A percentile compares a stretch with the other conserved stretches of the same genome.
phyloP scores from a whole-genome alignment of 495 filamentous ascomycete genomes.

The Hyphodiscus hymeniophilus region DNA sequence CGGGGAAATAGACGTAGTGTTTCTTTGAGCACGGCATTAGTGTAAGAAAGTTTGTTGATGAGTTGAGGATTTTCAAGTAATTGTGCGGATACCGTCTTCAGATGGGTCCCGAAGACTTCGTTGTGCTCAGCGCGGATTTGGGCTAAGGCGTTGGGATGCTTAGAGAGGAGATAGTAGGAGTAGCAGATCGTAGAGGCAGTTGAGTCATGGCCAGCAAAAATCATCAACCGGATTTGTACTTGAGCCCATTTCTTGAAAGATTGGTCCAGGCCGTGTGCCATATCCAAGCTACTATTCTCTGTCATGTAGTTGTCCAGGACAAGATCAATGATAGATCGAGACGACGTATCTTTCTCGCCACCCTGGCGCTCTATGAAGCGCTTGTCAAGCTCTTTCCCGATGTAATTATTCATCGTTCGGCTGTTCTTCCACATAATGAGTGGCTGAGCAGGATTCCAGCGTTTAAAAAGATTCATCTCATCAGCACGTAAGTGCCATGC shows the following conservation, averaged over 20 bases:
- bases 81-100: slow-evolving; percentile 11
- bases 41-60: slow-evolving; percentile 35
- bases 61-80: slow-evolving; percentile 25
- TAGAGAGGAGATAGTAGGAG: slow-evolving; percentile 25
- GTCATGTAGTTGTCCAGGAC: slow-evolving; percentile 26
- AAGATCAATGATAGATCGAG: slow-evolving; percentile 27
- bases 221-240: slow-evolving; percentile 26
- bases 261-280: slow-evolving; percentile 12
- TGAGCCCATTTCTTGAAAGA: slow-evolving; percentile 22
- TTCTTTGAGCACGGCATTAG: slow-evolving; percentile 38
- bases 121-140: slow-evolving; percentile 29
- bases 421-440: slow-evolving; percentile 24
- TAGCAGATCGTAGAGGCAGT: slow-evolving; percentile 12
- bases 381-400: slow-evolving; percentile 27
- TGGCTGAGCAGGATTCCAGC: slow-evolving; percentile 10
- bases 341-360: slow-evolving; percentile 1
- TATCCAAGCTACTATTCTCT: not conserved
- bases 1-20: slow-evolving; percentile 33
- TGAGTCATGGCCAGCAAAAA: slow-evolving; percentile 19
- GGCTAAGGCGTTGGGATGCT: slow-evolving; percentile 19
- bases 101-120: slow-evolving; percentile 23
- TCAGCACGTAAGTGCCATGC: slow-evolving; percentile 13
- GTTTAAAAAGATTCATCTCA: slow-evolving; percentile 21
- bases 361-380: slow-evolving; percentile 17
- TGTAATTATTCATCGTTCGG: slow-evolving; percentile 26